Evolutionary conservation across 495 filamentous ascomycete genomes (phyloP).

Genomic region (Endocarpon pusillum): DNA sequence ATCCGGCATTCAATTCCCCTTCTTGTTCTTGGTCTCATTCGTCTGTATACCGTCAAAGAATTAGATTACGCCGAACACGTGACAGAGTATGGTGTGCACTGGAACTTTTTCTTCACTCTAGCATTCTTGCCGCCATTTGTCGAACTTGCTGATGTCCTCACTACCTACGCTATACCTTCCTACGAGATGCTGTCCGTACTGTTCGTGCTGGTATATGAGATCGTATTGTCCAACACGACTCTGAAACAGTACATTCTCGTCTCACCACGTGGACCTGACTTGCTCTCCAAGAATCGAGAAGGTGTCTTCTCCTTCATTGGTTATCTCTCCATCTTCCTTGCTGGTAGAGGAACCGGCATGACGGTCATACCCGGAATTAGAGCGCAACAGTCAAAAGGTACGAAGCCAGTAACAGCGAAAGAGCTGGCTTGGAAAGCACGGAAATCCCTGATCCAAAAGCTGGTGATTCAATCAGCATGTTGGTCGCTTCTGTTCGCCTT

Average conservation of each 20-base stretch:
- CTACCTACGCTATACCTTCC: constrained; percentile 38
- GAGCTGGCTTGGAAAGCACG: constrained; percentile 26
- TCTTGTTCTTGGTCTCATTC: constrained; percentile 60
- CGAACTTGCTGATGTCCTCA: constrained; percentile 58
- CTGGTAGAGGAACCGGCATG: constrained; percentile 69
- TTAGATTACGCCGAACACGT: constrained; percentile 95
- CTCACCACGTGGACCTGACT: constrained; percentile 51
- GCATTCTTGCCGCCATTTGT: constrained; percentile 79
- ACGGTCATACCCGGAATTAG: constrained; percentile 44
- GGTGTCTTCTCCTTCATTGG: constrained; percentile 85
- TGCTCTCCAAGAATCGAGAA: constrained; percentile 81
- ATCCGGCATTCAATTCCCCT: constrained; percentile 70
- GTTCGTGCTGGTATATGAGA: constrained; percentile 50
- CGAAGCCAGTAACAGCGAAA: constrained; percentile 10
- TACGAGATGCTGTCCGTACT: constrained; percentile 54
- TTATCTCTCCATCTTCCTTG: constrained; percentile 88
- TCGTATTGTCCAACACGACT: constrained; percentile 54
- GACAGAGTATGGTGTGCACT: constrained; percentile 94
- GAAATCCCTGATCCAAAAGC: constrained; percentile 37
- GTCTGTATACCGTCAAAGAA: constrained; percentile 79
- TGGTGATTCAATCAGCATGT: constrained; percentile 39
- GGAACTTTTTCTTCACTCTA: constrained; percentile 99
- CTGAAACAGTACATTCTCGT: constrained; percentile 72
- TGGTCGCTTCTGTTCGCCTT: constrained; percentile 54
- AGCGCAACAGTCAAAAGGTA: constrained; percentile 14